phyloP scores from a whole-genome alignment of 2,329 filamentous ascomycete species.

The Rhinocladiella similis region DNA sequence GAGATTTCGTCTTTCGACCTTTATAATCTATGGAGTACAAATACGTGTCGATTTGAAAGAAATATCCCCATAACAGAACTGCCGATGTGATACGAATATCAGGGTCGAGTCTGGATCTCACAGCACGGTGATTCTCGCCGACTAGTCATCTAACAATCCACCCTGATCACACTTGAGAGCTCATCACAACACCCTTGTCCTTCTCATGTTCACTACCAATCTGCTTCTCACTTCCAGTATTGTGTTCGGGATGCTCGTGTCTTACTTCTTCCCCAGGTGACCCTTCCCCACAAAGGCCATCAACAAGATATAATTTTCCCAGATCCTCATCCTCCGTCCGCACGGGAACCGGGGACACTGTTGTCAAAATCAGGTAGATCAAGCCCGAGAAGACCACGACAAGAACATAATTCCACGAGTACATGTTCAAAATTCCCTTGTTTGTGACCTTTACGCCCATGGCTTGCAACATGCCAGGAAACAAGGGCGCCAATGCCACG shows the following conservation, averaged over 20 bases:
- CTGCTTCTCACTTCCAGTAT: neutral
- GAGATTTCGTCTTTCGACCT: neutral
- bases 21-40: no score
- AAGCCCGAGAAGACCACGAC: slow-evolving; percentile 6
- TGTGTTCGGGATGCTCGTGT: neutral
- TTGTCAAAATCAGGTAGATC: neutral
- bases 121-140: neutral
- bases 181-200: neutral
- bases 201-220: no score
- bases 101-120: neutral
- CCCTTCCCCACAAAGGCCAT: neutral
- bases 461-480: slow-evolving; percentile 52
- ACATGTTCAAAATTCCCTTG: slow-evolving; percentile 54
- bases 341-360: neutral
- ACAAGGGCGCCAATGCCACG: slow-evolving; percentile 55
- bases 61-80: no score
- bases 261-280: neutral
- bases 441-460: slow-evolving; percentile 31
- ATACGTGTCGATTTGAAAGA: no score
- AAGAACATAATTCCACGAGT: slow-evolving; percentile 57
- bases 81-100: neutral
- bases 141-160: neutral
- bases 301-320: neutral
- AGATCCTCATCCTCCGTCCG: neutral
- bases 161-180: neutral